These are phyloP conservation scores for Aspergillus sp. DNA, from an alignment of 2,329 filamentous ascomycete genomes.

Conservation along the genomic window DNA sequence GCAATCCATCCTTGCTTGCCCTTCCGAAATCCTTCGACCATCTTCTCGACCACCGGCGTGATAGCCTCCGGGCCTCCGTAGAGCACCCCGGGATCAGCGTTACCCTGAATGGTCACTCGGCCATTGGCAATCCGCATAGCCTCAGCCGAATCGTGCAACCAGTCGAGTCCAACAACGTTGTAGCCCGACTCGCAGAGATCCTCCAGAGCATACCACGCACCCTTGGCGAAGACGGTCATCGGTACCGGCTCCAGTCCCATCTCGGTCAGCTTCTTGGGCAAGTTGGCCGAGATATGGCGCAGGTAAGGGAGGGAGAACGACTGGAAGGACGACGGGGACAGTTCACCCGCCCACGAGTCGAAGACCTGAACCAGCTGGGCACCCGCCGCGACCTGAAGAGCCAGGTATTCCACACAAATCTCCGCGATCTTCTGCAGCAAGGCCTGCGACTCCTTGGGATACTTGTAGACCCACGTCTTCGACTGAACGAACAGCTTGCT, in stretches of 20 bases:
- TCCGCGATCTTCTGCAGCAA: constrained; percentile 89
- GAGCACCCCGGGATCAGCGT: constrained; percentile 89
- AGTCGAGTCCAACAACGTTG: constrained; percentile 91
- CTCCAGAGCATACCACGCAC: constrained; percentile 92
- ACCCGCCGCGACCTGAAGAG: constrained; percentile 86
- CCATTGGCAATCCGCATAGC: constrained; percentile 77
- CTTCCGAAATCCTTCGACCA: constrained; percentile 81
- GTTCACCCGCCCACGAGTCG: constrained; percentile 95
- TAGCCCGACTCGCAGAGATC: constrained; percentile 85
- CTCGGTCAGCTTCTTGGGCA: constrained; percentile 72
- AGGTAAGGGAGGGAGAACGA: constrained; percentile 85
- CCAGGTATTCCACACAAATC: constrained; percentile 91
- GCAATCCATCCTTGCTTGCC: constrained; percentile 94
- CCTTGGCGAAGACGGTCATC: constrained; percentile 98
- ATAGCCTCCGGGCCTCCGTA: constrained; percentile 84
- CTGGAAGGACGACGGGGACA: constrained; percentile 80
- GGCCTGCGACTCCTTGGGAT: constrained; percentile 74
- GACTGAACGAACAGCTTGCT: constrained; percentile 91
- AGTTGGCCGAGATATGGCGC: constrained; percentile 74
- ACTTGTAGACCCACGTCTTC: constrained; percentile 96
- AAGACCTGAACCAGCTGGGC: constrained; percentile 97
- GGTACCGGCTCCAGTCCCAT: constrained; percentile 78
- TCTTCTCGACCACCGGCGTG: constrained; percentile 75
- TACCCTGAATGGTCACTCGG: constrained; percentile 84
- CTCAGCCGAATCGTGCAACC: constrained; percentile 85